Evolutionary conservation across 106 monocot species (phyloP), one percentile per base, ranked within the genome.

Genomic region (Phalaenopsis equestris): DNA sequence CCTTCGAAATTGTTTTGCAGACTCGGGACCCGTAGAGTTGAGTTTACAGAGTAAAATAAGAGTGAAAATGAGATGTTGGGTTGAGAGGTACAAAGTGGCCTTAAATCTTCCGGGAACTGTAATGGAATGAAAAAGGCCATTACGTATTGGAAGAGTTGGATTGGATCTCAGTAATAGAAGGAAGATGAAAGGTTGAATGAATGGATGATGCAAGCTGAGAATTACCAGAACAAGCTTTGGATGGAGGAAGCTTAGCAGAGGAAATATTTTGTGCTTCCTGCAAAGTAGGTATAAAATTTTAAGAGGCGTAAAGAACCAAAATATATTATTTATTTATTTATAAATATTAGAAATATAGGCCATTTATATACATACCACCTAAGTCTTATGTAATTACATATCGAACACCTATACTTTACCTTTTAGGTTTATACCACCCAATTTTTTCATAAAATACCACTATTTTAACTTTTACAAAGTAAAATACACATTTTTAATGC

Each of bases 211-310:
- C 5, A 37, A 70, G 24, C 5, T 21, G 2, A 17, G 6, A 17
- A 24, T n/a, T 84, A 91, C 91, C 85, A 92, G 57, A 55, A 89
- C 76, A 56, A 89, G 72, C 82, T 92, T 92, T 80, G 92, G 87
- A 41, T 78, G 72, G 77, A 92, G 82, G 23, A 80, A 41, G 72
- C 82, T 41, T 12, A 92, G 86, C 87, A 92, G 55, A 10, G 85
- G 86, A 39, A 57, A 67, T 72, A 89, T 67, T 72, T 87, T 80
- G 30, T 84, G 75, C 68, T 81, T 45, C 84, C 91, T 91, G 56
- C 7, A 75, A 52, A 10, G 14, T 12, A 52, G 0, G 52, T 12
- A 52, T 14, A 52, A 86, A 41, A 3, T 41, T 41, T 72, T 72
- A 15, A 72, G 19, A 75, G 36, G 9, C 5, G 39, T 72, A 39